Evolutionary conservation across 768 basidiomycete species (phyloP), one percentile per base, ranked within the genome.

Genomic region (Leccinum disarticulatum): DNA sequence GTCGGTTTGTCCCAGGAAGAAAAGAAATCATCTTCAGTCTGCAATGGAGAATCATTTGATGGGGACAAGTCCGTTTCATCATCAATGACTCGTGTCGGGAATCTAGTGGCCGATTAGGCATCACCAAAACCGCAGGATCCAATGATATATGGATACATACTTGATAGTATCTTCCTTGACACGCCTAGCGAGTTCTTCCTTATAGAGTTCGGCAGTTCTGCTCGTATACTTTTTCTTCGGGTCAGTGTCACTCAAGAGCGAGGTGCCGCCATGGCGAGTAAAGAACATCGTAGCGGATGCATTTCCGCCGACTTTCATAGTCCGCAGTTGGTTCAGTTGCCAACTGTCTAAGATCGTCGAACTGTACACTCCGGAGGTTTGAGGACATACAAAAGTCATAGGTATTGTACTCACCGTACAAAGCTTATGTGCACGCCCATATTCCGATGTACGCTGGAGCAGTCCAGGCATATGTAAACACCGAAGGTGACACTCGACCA

Each of bases 391-490:
- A 15, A 6, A 50, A 9, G 31, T 28, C 3, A 50, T 36, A 35
- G 28, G 25, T 38, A 43, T 31, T 38, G 54, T 10, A 74, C 87
- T 67, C 71, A 95, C 93, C 95, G 80, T 47, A 99, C 96, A 68
- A 99, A 99, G 63, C 87, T 91, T 74, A 99, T 95, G 72, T 99
- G 97, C 25, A 98, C 96, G 67, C 97, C 97, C 86, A 98, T 88
- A 73, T 96, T 98, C 55, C 97, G 82, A 76, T 99, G 97, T 14
- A 90, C 78, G 64, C 90, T 91, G 5, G 96, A 98, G 80, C 97
- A 99, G 60, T 99, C 95, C 33, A 98, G 79, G 71, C 97, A 99
- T 70, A 99, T 95, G 76, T 98, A 98, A 14, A 98, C 87, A 35
- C 93, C 96, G 71, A 90, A 99, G 0, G 94, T 95, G 22, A 97